A percentile compares a stretch with the other conserved stretches of the same genome.
Evolutionary conservation across 371 early-diverging fungal genomes (phyloP).

Genomic region (Apophysomyces sp.): DNA sequence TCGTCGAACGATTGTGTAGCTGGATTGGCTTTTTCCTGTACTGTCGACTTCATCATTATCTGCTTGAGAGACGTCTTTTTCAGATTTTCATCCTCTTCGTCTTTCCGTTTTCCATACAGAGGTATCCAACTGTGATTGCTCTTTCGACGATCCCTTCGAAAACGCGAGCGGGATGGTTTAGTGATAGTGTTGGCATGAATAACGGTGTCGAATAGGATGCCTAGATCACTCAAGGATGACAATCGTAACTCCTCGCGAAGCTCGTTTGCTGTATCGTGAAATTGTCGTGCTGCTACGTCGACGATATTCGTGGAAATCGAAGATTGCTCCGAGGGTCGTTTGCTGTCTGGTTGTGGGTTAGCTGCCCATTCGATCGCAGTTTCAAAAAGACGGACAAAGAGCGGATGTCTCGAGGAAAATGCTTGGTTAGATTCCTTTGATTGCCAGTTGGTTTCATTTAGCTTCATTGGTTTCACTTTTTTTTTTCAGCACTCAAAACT

Average conservation of each 20-base stretch:
- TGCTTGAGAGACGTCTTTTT: not conserved
- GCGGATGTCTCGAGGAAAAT: slow-evolving; percentile 23
- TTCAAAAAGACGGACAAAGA: slow-evolving; percentile 27
- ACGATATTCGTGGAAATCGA: slow-evolving; percentile 10
- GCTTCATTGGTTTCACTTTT: not conserved
- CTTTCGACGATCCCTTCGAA: slow-evolving; percentile 7
- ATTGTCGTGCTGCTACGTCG: slow-evolving; percentile 14
- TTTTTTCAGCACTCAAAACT: not conserved
- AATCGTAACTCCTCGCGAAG: slow-evolving; percentile 26
- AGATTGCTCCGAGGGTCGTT: slow-evolving; percentile 15
- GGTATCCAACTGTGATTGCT: slow-evolving; percentile 1
- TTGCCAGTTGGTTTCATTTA: not conserved
- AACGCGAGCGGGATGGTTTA: slow-evolving; percentile 3
- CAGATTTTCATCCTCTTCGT: not conserved
- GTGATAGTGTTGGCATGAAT: slow-evolving; percentile 25
- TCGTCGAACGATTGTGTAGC: not conserved
- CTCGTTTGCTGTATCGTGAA: slow-evolving; percentile 27
- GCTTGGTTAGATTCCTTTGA: not conserved
- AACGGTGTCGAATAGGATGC: slow-evolving; percentile 31
- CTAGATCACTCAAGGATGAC: slow-evolving; percentile 22
- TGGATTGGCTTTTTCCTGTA: not conserved
- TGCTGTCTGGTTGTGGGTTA: not conserved
- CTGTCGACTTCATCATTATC: not conserved
- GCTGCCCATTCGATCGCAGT: slow-evolving; percentile 13
- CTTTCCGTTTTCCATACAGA: not conserved